Percentiles rank a stretch among this genome's conserved stretches.
Conservation (phyloP, 768 basidiomycete species). For the Naganishia vaughanmartiniae region DNA sequence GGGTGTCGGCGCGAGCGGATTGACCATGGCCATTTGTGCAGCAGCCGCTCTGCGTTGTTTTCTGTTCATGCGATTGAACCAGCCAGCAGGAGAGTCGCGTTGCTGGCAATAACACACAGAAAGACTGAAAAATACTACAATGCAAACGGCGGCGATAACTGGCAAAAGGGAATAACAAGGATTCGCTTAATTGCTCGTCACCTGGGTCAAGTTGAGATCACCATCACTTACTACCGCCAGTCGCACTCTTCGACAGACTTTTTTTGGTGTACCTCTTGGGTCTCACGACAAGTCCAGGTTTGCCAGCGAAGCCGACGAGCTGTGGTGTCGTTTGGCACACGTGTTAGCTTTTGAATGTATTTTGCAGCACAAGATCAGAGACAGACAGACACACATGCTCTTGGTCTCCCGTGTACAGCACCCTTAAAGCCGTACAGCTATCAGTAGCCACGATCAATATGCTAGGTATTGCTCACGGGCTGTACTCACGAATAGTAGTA, state of each 20-base stretch:
- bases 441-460: constrained; percentile 38
- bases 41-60: constrained; percentile 39
- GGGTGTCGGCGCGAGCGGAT: constrained; percentile 28
- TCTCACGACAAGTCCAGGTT: constrained; percentile 41
- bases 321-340: not conserved
- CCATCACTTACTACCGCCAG: constrained; percentile 39
- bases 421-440: not conserved
- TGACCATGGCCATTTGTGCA: constrained; percentile 39
- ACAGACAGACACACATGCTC: constrained; percentile 1
- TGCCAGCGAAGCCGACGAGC: constrained; percentile 48
- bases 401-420: not conserved
- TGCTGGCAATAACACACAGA: constrained; percentile 64
- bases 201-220: not conserved
- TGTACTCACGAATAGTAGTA: constrained; percentile 46
- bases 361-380: not conserved
- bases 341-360: not conserved
- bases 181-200: not conserved
- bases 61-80: constrained; percentile 43
- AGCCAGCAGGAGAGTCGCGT: constrained; percentile 42
- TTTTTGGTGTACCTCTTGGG: constrained; percentile 32
- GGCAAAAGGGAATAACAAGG: constrained; percentile 54
- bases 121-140: constrained; percentile 72
- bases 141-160: constrained; percentile 69
- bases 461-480: not conserved
- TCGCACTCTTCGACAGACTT: constrained; percentile 32